Conservation (phyloP, 164 flowering plant genomes). For the Magnolia officinalis region DNA sequence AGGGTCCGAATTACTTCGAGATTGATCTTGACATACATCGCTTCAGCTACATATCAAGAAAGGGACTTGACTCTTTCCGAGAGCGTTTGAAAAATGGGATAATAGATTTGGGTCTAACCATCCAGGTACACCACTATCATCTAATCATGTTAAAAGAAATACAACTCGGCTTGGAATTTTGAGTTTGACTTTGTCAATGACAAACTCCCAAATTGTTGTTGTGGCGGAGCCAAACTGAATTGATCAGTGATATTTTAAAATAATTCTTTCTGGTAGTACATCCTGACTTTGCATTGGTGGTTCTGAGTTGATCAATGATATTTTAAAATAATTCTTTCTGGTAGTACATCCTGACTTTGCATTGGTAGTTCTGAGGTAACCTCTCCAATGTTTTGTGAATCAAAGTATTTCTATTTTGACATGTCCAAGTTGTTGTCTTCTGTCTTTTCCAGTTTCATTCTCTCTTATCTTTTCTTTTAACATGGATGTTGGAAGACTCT, state of each 20-base stretch:
- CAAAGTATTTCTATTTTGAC: not conserved
- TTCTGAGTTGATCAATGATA: not conserved
- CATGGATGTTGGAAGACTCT: not conserved
- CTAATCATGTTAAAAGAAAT: not conserved
- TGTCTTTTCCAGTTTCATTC: too few species aligned
- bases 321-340: too few species aligned
- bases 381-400: not conserved
- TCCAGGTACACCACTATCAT: slow-evolving; percentile 54
- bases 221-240: not conserved
- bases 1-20: slow-evolving; percentile 94
- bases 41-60: slow-evolving; percentile 91
- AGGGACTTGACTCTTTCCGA: slow-evolving; percentile 84
- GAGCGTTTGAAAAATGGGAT: slow-evolving; percentile 75
- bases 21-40: slow-evolving; percentile 94
- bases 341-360: not conserved
- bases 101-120: slow-evolving; percentile 80
- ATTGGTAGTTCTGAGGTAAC: not conserved
- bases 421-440: not conserved
- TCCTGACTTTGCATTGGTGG: not conserved
- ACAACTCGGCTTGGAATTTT: not conserved
- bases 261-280: not conserved
- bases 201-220: not conserved
- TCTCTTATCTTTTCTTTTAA: too few species aligned
- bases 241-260: not conserved
- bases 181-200: not conserved